Evolutionary conservation across 495 filamentous ascomycete species (phyloP), one percentile per base, ranked within the genome.

Genomic region (Aspergillus wentii): DNA sequence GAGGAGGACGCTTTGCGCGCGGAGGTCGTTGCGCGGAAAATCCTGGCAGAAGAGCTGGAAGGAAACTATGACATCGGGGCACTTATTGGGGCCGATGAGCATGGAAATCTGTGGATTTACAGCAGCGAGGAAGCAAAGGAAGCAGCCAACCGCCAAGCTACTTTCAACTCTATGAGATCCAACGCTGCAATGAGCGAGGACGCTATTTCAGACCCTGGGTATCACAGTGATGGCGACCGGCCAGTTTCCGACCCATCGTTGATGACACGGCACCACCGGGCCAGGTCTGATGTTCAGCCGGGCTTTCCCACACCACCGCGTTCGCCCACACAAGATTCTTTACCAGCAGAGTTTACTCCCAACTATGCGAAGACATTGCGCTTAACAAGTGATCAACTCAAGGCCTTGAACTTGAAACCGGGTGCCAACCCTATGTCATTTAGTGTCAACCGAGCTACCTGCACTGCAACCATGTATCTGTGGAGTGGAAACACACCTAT

Each of bases 91-190:
- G 88, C 88, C 17, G 92, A 99, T 53, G 88, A 94, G 50, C 80
- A 90, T 32, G 92, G 92, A 4, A 97, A 99, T 53, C 68, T 99
- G 8, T 97, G 92, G 94, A 97, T 97, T 38, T 99, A 97, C 62
- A 92, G 86, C 58, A 95, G 88, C 46, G 88, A 95, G 55, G 94
- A 96, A 50, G 88, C 94, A 17, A 97, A 96, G 52, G 85, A 89
- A 51, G 69, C 75, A 3, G 84, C 83, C 8, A 62, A 68, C 15
- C 71, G 71, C 17, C 71, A 72, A 44, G 68, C 72, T 7, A 62
- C 67, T 2, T 49, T 79, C 41, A 66, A 72, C 31, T 64, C 67
- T 0, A 61, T 83, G 53, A 66, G 72, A 10, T 64, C 78, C 3
- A 68, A 67, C 17, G 68, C 71, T 11, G 62, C 72, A 13, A 62